Evolutionary conservation across 2,329 filamentous ascomycete genomes (phyloP).

Genomic region (Chlorencoelia australis): DNA sequence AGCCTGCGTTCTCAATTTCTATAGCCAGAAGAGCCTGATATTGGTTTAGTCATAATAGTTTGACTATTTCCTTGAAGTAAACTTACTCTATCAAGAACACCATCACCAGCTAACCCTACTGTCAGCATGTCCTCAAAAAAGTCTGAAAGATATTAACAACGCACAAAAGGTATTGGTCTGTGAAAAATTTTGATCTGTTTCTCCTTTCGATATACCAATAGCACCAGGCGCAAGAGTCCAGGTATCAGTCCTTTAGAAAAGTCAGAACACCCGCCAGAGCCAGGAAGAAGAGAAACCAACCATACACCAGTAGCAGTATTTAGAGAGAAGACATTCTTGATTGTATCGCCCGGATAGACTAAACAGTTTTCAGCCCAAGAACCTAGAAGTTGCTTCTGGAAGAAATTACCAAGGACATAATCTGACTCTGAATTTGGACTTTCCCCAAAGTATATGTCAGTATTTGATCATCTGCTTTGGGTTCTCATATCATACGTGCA

Average conservation of each 20-base stretch:
- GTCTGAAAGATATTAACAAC: not conserved
- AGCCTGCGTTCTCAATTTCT: conserved; percentile 10
- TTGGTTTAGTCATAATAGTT: not conserved
- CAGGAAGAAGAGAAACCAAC: too few species aligned
- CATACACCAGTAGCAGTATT: too few species aligned
- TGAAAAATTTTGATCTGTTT: conserved; percentile 11
- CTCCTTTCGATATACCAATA: conserved; percentile 8
- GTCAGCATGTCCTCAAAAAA: not conserved
- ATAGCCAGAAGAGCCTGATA: conserved; percentile 13
- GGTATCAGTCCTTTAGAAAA: conserved; percentile 15
- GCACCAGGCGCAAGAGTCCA: conserved; percentile 14
- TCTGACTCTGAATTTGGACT: conserved; percentile 14
- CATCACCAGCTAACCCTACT: conserved; percentile 4
- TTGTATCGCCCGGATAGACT: conserved; percentile 17
- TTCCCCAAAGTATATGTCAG: conserved; percentile 1
- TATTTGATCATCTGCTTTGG: too few species aligned
- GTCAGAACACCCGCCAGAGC: too few species aligned
- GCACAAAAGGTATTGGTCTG: conserved; percentile 13
- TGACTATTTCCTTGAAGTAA: not conserved
- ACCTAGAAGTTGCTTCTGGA: not conserved
- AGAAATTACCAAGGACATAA: conserved; percentile 9
- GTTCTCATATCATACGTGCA: conserved; percentile 15
- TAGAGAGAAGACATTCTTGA: conserved; percentile 14
- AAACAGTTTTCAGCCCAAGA: not conserved
- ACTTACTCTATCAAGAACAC: conserved; percentile 8